A percentile compares a stretch with the other conserved stretches of the same genome.
Evolutionary conservation across 1,284 basidiomycete genomes (phyloP).

Genomic region (Rhodotorula sp.): DNA sequence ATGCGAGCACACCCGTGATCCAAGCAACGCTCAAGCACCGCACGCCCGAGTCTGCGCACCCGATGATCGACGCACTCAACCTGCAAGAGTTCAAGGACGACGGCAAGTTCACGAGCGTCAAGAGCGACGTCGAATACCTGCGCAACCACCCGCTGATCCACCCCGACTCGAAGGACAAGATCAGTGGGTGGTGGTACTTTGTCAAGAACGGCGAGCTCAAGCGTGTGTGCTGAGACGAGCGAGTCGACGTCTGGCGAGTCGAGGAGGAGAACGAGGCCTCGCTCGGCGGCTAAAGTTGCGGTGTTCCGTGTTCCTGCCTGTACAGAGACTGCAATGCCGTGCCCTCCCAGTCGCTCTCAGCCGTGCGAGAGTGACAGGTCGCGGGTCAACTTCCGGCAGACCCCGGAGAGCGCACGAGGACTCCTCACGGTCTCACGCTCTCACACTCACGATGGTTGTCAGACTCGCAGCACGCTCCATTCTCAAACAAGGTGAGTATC

Average conservation of each 20-base stretch:
- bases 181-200: constrained; percentile 17
- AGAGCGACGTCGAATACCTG: constrained; percentile 19
- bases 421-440: neutral
- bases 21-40: constrained; percentile 16
- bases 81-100: constrained; percentile 16
- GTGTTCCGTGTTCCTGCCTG: too few species aligned
- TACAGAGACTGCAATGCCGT: too few species aligned
- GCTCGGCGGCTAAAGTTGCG: too few species aligned
- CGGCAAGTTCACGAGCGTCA: constrained; percentile 1
- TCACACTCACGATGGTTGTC: constrained; percentile 23
- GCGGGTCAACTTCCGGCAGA: neutral
- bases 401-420: neutral
- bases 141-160: constrained; percentile 16
- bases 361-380: too few species aligned
- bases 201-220: constrained; percentile 10
- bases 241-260: neutral
- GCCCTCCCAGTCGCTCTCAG: too few species aligned
- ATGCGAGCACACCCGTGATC: constrained; percentile 16
- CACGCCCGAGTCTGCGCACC: neutral
- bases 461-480: constrained; percentile 22
- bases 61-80: constrained; percentile 8
- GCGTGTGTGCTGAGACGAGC: neutral
- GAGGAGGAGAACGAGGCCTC: neutral
- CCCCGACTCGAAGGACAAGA: constrained; percentile 11
- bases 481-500: constrained; percentile 10